phyloP scores from a whole-genome alignment of 1,284 basidiomycete genomes.

The Leccinum angustisporum region DNA sequence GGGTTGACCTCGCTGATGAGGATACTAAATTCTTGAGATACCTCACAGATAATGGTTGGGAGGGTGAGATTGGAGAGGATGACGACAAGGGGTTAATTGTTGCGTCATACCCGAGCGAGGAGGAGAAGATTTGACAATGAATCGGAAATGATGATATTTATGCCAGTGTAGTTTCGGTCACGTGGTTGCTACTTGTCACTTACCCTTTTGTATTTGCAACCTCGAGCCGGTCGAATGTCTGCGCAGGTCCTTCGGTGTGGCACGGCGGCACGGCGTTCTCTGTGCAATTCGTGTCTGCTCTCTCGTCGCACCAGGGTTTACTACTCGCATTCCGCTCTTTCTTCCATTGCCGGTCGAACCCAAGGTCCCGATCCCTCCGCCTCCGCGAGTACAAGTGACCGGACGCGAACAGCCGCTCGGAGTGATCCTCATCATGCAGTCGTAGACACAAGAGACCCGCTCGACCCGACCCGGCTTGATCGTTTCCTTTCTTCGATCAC shows the following conservation, averaged over 20 bases:
- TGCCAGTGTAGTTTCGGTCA: slow-evolving; percentile 17
- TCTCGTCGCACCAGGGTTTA: slow-evolving; percentile 25
- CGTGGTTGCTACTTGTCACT: slow-evolving; percentile 13
- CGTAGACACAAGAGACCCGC: slow-evolving; percentile 23
- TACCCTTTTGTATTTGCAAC: not conserved
- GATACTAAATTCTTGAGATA: slow-evolving; percentile 64
- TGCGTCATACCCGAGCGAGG: slow-evolving; percentile 10
- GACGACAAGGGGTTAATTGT: slow-evolving; percentile 39
- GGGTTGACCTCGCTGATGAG: slow-evolving; percentile 66
- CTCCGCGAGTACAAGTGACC: slow-evolving; percentile 3
- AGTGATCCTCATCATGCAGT: slow-evolving; percentile 3
- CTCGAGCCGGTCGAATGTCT: slow-evolving; percentile 32
- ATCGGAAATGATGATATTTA: too few relatives aligned
- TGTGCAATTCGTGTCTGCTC: slow-evolving; percentile 20
- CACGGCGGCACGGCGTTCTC: slow-evolving; percentile 23
- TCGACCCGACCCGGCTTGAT: slow-evolving; percentile 48
- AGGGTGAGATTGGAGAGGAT: slow-evolving; percentile 62
- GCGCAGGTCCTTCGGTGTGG: slow-evolving; percentile 29
- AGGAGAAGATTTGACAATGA: slow-evolving; percentile 10
- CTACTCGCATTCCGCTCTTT: slow-evolving; percentile 30
- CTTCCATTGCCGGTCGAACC: slow-evolving; percentile 10
- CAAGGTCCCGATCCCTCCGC: slow-evolving; percentile 7
- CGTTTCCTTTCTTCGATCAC: slow-evolving; percentile 54
- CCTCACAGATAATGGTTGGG: slow-evolving; percentile 64
- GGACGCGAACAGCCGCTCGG: slow-evolving; percentile 5